Conservation (phyloP, 2,329 filamentous ascomycete species). For the Stachybotrys chartarum region DNA sequence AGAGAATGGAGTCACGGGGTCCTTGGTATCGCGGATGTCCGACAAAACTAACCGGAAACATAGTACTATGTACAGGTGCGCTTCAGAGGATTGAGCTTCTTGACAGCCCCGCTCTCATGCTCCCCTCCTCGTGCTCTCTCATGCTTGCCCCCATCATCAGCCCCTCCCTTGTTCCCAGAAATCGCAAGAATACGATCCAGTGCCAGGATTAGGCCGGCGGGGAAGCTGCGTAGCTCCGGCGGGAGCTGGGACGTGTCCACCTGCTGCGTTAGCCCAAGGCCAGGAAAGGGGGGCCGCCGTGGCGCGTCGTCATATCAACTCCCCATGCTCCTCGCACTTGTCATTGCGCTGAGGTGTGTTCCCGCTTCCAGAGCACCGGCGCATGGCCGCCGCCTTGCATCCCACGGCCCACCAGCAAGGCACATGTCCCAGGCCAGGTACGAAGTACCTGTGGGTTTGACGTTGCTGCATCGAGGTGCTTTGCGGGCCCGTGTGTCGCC, state of each 20-base stretch:
- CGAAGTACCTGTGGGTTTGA: no score
- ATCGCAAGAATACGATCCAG: slow-evolving; percentile 2
- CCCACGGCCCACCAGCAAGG: slow-evolving; percentile 4
- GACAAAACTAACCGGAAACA: no score
- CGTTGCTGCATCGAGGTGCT: no score
- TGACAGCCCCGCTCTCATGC: background rate
- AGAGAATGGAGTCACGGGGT: no score
- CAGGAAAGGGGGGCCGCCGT: slow-evolving; percentile 7
- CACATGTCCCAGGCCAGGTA: slow-evolving; percentile 13
- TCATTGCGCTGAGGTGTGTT: slow-evolving; percentile 17
- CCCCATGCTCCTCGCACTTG: slow-evolving; percentile 6
- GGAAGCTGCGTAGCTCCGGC: slow-evolving; percentile 9
- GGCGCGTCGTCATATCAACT: slow-evolving; percentile 15
- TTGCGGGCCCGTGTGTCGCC: background rate
- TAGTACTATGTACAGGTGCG: no score
- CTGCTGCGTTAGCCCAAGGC: background rate
- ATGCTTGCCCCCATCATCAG: no score
- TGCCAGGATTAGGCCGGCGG: slow-evolving; percentile 7
- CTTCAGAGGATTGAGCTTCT: no score
- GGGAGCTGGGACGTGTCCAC: slow-evolving; percentile 6
- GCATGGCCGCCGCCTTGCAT: slow-evolving; percentile 15
- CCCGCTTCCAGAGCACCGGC: slow-evolving; percentile 22
- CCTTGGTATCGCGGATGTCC: no score
- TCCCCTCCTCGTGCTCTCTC: no score
- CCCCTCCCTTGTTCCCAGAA: background rate